Evolutionary conservation across 257 asterid species (phyloP), one percentile per base, ranked within the genome.

Genomic region (Petunia secreta): DNA sequence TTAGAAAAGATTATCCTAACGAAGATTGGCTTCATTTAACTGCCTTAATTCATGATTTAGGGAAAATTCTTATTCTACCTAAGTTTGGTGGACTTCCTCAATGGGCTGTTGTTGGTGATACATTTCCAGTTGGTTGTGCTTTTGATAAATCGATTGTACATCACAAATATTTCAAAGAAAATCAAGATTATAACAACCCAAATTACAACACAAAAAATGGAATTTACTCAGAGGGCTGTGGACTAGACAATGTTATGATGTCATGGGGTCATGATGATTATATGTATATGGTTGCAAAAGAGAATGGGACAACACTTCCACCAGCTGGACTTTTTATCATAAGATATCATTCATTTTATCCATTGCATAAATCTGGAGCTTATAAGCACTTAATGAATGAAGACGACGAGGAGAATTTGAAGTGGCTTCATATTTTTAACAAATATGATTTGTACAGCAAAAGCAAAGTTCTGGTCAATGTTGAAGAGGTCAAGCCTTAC

Each of bases 331-430:
- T 90, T 79, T 90, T 90, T 86, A 87, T 88, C 60, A 75, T 90
- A 78, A 89, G 94, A 13, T 90, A 84, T 84, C 94, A 90, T 59
- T 90, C 94, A 8, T 90, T 90, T 80, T 90, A 90, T 64, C 82
- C 85, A 10, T 58, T 82, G 66, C 85, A 82, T 52, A 75, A 43
- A 75, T 2, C 66, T 5, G 79, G 85, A 43, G 79, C 79, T 16
- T 82, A 77, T 14, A 76, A 13, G 1, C 81, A 77, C 25, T 46
- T 82, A 11, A 77, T 77, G 79, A 65, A 82, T 68, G 74, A 82
- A 1, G 82, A 77, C 64, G 85, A 82, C 16, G 38, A 50, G 52
- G 82, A 82, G 71, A 82, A 82, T 59, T 53, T 82, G 59, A 82
- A 82, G 50, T 82, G 82, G 85, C 81, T 82, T 11, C 57, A 77